phyloP scores from a whole-genome alignment of 2,329 filamentous ascomycete species.

The Ascochyta pisi region DNA sequence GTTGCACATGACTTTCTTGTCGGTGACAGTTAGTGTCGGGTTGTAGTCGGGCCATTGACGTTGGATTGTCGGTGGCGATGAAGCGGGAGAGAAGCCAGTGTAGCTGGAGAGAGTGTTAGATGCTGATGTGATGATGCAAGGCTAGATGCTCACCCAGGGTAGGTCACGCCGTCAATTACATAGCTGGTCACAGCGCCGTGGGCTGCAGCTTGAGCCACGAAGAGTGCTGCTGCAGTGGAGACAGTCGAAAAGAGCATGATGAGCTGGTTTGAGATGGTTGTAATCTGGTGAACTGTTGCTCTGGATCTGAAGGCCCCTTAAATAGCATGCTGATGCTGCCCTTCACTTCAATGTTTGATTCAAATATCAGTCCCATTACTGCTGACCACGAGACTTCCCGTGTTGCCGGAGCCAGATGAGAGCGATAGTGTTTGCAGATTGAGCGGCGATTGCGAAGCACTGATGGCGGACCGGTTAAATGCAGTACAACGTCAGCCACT shows the following conservation, averaged over 20 bases:
- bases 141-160: conserved; percentile 34
- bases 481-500: conserved; percentile 6
- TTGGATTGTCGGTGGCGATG: conserved; percentile 61
- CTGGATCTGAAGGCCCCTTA: conserved; percentile 1
- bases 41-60: conserved; percentile 66
- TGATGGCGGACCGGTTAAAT: conserved; percentile 12
- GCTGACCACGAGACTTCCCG: conserved; percentile 7
- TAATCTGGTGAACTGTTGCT: background rate
- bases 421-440: conserved; percentile 13
- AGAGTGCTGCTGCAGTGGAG: conserved; percentile 42
- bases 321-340: conserved; percentile 1
- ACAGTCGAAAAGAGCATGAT: conserved; percentile 49
- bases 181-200: conserved; percentile 49
- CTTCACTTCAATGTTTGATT: background rate
- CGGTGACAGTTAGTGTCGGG: conserved; percentile 58
- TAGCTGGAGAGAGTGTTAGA: conserved; percentile 54
- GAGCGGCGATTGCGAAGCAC: background rate
- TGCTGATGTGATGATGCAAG: conserved; percentile 34
- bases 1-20: conserved; percentile 63
- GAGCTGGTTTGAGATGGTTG: conserved; percentile 16
- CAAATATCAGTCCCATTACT: background rate
- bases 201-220: conserved; percentile 40
- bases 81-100: conserved; percentile 59
- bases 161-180: conserved; percentile 42
- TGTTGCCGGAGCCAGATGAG: conserved; percentile 6